Base-by-base conservation (phyloP, 257 asterid species). In the Marsdenia floribunda region DNA sequence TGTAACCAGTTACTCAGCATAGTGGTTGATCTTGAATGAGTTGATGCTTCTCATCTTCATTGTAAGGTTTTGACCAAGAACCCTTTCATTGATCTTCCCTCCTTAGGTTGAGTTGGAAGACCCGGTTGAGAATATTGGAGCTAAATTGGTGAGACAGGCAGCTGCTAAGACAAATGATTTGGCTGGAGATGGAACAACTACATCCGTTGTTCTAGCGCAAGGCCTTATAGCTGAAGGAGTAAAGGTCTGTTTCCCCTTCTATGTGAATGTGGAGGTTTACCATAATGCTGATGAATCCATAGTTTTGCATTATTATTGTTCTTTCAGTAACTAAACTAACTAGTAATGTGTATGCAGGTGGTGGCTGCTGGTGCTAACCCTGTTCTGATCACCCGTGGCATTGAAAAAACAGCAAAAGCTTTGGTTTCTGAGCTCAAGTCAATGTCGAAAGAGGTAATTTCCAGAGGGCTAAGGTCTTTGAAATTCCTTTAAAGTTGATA, bases 301-400 rank as follows among this genome's bases (percentile, higher is more conserved):
- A 58, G 2, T 37, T 33, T 42, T 29, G 71, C 15, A 16, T 75
- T 38, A 9, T 54, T 33, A 55, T 13, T 0, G 53, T 26, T 78
- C 47, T 73, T 16, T 44, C 24, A 1, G 46, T 52, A n/a, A 37
- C 54, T 58, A 11, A n/a, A 37, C 44, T 58, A 22, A 44, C 57
- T 4, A 44, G 64, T 74, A 61, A 50, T 77, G 15, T 44, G 44
- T 50, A 15, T 70, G 70, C 83, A 94, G 97, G 99, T 94, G 72
- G 96, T 94, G 14, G 99, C 98, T 57, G 99, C 99, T 72, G 99
- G 99, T 72, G 93, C 98, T 15, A 94, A 94, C 75, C 99, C 99
- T 50, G 97, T 94, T 73, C 88, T 89, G 66, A 92, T 94, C 68
- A 92, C 99, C 7, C 86, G 99, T 71, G 99, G 99, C 76, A 94